phyloP scores from a whole-genome alignment of 2,329 filamentous ascomycete genomes.

The Fusarium drepaniforme region DNA sequence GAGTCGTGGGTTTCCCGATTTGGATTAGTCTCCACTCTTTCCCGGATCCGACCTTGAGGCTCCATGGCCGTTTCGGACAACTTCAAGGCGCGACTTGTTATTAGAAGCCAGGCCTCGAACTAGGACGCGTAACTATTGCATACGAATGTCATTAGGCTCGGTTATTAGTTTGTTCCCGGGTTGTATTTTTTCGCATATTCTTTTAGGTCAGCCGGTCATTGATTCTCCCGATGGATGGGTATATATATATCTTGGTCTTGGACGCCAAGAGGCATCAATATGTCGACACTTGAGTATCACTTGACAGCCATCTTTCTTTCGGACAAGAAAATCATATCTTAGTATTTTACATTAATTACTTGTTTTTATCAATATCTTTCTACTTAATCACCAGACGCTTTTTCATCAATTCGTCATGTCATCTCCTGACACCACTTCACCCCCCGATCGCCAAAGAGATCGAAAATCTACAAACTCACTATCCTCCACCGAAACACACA shows the following conservation, averaged over 20 bases:
- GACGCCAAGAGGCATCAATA: slow-evolving; percentile 3
- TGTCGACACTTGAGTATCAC: not conserved
- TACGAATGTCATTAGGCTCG: slow-evolving; percentile 1
- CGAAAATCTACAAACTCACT: slow-evolving; percentile 34
- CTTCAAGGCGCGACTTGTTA: slow-evolving; percentile 8
- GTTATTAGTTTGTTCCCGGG: not conserved
- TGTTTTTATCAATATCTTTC: not conserved
- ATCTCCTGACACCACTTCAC: not conserved
- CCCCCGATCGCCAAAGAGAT: slow-evolving; percentile 6
- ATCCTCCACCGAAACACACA: slow-evolving; percentile 32
- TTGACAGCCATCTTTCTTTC: not conserved
- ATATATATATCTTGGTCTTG: slow-evolving; percentile 32
- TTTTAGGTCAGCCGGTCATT: slow-evolving; percentile 12
- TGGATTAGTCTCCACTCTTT: slow-evolving; percentile 32
- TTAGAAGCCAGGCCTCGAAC: not conserved
- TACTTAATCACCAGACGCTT: not conserved
- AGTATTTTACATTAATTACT: not conserved
- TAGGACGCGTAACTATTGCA: slow-evolving; percentile 10
- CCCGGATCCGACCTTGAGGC: slow-evolving; percentile 36
- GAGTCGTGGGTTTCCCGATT: slow-evolving; percentile 22
- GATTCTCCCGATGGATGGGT: slow-evolving; percentile 23
- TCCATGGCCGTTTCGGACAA: slow-evolving; percentile 17
- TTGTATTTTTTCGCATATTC: not conserved
- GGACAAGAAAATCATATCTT: not conserved
- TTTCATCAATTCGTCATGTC: slow-evolving; percentile 18